Base-by-base conservation (phyloP, 768 basidiomycete species). In the Boletus subcaerulescens region DNA sequence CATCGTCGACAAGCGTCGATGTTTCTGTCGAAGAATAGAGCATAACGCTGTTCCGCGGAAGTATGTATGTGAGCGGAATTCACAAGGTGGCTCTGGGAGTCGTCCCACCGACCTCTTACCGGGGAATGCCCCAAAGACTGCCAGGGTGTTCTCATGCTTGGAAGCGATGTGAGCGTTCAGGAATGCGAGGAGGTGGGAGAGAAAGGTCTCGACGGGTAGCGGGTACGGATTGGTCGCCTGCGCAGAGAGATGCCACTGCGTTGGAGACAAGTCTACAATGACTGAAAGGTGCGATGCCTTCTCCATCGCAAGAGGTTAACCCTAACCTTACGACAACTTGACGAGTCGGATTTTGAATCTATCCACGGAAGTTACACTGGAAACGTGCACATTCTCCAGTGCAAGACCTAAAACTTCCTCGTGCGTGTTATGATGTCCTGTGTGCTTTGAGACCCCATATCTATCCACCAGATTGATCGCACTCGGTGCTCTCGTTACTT, bases 81-180 rank as follows among this genome's bases (percentile, higher is more conserved):
- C 45, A 48, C 42, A 10, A 3, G 15, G 15, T 15, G 35, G 20
- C 6, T n/a, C 31, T 17, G 14, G 8, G 33, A 15, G 13, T 20
- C n/a, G 47, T 45, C 38, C 45, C n/a, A 63, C 76, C 29, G 5
- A 91, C 92, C 91, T 93, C 71, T 86, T 86, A 20, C 83, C 84
- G 1, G 91, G 90, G 45, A 93, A 77, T 5, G 95, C 96, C 9
- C 85, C 96, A 67, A 93, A 96, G 52, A 98, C 89, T 7, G 93
- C 91, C 38, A 99, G 78, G 5, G 89, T 83, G 67, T 99, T 99
- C 69, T 96, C 94, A 73, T 94, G 88, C 60, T 87, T 84, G 58
- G 84, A 81, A 2, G 94, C 94, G 56, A 98, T 81, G 73, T 98
- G 94, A 4, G 93, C 83, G 66, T 99, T 98, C 65, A 96, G 76